Percentiles rank a stretch among this genome's conserved stretches.
Evolutionary conservation across 257 asterid species (phyloP).

Genomic region (Primulina huaijiensis): DNA sequence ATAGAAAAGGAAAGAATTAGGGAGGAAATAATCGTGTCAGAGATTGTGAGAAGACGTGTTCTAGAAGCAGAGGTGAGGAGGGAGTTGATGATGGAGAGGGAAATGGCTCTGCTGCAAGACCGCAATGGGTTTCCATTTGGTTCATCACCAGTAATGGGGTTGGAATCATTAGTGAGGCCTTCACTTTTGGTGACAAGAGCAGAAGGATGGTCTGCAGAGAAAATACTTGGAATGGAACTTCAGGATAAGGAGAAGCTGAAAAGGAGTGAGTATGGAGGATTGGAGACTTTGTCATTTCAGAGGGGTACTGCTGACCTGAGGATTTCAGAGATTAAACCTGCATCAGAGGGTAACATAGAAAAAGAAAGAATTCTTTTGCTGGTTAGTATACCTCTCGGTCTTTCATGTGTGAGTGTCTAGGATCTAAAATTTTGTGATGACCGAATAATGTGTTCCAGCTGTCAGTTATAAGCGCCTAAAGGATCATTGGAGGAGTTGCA

Average conservation of each 20-base stretch:
- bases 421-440: slow-evolving; percentile 5
- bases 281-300: slow-evolving; percentile 33
- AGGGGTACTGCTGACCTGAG: slow-evolving; percentile 29
- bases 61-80: slow-evolving; percentile 63
- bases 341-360: slow-evolving; percentile 25
- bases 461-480: not conserved
- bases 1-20: slow-evolving; percentile 54
- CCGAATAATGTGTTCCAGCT: too few relatives aligned
- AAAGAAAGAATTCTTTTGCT: slow-evolving; percentile 36
- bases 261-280: slow-evolving; percentile 26
- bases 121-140: slow-evolving; percentile 26
- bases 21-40: slow-evolving; percentile 51
- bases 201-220: slow-evolving; percentile 32
- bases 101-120: slow-evolving; percentile 32
- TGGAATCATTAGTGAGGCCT: slow-evolving; percentile 23
- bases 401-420: not conserved
- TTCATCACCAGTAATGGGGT: slow-evolving; percentile 24
- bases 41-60: slow-evolving; percentile 43
- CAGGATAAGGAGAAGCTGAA: slow-evolving; percentile 31
- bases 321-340: slow-evolving; percentile 28
- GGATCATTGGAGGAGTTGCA: not conserved
- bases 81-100: slow-evolving; percentile 53
- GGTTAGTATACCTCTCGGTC: slow-evolving; percentile 39
- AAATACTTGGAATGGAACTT: slow-evolving; percentile 25
- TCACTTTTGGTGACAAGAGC: slow-evolving; percentile 17